These are phyloP conservation scores for Brassica napus DNA, from an alignment of 345 rosid genomes.

Conservation along the genomic window Da-Ae NC_063435.1:925001-925500, in stretches of 20 bases:
- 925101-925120: slow-evolving; percentile 94
- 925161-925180: slow-evolving; percentile 47
- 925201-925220: slow-evolving; percentile 37
- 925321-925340: slow-evolving; percentile 32
- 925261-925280: slow-evolving; percentile 29
- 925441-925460: slow-evolving; percentile 34
- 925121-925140: slow-evolving; percentile 90
- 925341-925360: slow-evolving; percentile 2
- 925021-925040: neutral
- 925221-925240: slow-evolving; percentile 44
- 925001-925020: slow-evolving; percentile 3
- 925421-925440: slow-evolving; percentile 37
- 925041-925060: slow-evolving; percentile 5
- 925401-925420: slow-evolving; percentile 41
- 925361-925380: neutral
- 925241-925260: slow-evolving; percentile 31
- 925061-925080: slow-evolving; percentile 64
- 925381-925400: slow-evolving; percentile 40
- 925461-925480: slow-evolving; percentile 36
- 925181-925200: slow-evolving; percentile 34
- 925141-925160: slow-evolving; percentile 62
- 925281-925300: slow-evolving; percentile 47
- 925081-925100: slow-evolving; percentile 97
- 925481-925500: slow-evolving; percentile 24
- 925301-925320: slow-evolving; percentile 36